Conservation (phyloP, 139 green algal species). For the Coelastrella sp. region DNA sequence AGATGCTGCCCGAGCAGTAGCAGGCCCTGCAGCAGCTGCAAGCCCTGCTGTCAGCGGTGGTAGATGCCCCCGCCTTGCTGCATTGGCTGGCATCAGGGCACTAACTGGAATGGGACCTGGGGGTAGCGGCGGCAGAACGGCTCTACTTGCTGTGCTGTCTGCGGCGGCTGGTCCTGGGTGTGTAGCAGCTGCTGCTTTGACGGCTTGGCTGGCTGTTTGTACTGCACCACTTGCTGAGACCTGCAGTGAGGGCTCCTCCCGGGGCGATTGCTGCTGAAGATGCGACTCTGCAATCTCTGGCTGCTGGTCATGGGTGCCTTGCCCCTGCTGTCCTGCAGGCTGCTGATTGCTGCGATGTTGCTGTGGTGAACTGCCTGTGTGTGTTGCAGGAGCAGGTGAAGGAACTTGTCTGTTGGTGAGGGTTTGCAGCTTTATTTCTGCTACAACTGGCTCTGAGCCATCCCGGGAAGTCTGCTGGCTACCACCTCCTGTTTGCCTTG, state of each 20-base stretch:
- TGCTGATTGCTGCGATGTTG: not conserved
- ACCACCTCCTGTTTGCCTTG: not conserved
- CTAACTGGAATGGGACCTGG: slow-evolving; percentile 1
- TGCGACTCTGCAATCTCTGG: not conserved
- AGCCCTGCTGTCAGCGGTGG: not conserved
- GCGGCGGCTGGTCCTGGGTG: not conserved
- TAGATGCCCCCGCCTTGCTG: not conserved
- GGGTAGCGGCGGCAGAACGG: not conserved
- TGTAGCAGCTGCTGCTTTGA: not conserved
- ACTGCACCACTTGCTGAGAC: not conserved
- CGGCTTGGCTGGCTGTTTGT: too few relatives aligned
- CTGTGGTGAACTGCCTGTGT: not conserved
- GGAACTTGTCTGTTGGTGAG: not conserved
- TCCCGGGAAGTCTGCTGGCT: not conserved
- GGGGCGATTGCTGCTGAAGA: not conserved
- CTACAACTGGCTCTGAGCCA: not conserved
- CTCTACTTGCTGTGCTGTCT: not conserved
- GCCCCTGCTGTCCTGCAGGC: not conserved
- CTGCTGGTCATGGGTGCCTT: not conserved
- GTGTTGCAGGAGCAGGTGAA: not conserved
- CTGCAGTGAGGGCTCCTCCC: not conserved
- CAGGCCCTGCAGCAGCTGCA: not conserved
- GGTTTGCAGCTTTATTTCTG: not conserved
- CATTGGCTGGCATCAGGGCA: not conserved
- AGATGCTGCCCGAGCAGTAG: not conserved